Percentiles rank a stretch among this genome's conserved stretches.
These are phyloP conservation scores for Cicer bijugum DNA, from an alignment of 306 rosid species.

Conservation along the genomic window DNA sequence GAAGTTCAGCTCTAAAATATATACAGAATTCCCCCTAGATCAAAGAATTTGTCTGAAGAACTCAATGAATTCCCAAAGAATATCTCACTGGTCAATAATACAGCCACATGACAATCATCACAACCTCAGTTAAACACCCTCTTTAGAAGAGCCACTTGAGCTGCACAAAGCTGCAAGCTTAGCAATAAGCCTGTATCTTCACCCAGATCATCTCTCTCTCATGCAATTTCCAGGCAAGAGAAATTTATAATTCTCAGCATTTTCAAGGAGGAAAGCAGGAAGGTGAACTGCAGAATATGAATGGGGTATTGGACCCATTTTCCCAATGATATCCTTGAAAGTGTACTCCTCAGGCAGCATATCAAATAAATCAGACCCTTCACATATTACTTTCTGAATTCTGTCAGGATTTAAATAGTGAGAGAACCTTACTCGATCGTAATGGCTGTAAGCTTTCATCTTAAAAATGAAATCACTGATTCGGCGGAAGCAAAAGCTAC, in stretches of 20 bases:
- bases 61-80: constrained; percentile 67
- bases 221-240: constrained; percentile 90
- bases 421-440: constrained; percentile 85
- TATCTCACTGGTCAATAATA: constrained; percentile 54
- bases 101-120: constrained; percentile 53
- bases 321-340: constrained; percentile 90
- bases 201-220: constrained; percentile 64
- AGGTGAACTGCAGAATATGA: constrained; percentile 96
- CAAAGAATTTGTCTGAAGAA: constrained; percentile 59
- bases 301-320: constrained; percentile 98
- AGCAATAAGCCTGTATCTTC: constrained; percentile 48
- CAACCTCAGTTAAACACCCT: constrained; percentile 50
- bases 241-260: constrained; percentile 75
- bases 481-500: constrained; percentile 95
- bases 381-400: constrained; percentile 81
- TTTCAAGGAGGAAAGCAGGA: constrained; percentile 87
- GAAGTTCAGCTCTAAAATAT: constrained; percentile 61
- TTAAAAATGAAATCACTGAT: constrained; percentile 87
- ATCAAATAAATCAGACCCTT: constrained; percentile 84
- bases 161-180: constrained; percentile 54
- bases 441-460: constrained; percentile 98
- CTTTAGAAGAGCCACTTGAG: constrained; percentile 58
- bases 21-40: constrained; percentile 68
- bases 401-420: constrained; percentile 73
- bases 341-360: constrained; percentile 99